phyloP scores from a whole-genome alignment of 768 basidiomycete genomes.

The Suillus sp. region DNA sequence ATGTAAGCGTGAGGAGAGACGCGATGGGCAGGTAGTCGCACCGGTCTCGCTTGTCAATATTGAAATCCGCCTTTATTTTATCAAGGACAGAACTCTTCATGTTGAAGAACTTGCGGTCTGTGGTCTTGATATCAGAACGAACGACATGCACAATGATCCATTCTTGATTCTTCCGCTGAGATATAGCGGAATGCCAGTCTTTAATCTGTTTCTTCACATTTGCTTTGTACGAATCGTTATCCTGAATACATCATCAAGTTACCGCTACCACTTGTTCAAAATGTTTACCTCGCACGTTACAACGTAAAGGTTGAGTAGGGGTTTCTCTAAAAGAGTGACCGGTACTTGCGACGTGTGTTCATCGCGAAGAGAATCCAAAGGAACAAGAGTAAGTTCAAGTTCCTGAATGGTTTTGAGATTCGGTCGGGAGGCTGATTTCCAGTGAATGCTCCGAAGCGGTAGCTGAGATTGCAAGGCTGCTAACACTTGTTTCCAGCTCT shows the following conservation, averaged over 20 bases:
- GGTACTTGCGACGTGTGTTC: conserved; percentile 78
- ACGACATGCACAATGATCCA: conserved; percentile 92
- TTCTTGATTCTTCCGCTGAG: conserved; percentile 80
- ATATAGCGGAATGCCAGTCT: conserved; percentile 80
- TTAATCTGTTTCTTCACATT: conserved; percentile 84
- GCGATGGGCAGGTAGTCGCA: conserved; percentile 27
- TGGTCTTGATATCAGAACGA: conserved; percentile 63
- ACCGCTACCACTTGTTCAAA: conserved; percentile 19
- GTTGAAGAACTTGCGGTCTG: conserved; percentile 73
- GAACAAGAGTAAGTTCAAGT: conserved; percentile 73
- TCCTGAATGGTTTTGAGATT: conserved; percentile 87
- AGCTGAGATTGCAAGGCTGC: conserved; percentile 66
- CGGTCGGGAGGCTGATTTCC: conserved; percentile 76
- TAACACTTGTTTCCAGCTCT: conserved; percentile 72
- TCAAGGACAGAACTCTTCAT: conserved; percentile 85
- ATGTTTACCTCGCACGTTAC: conserved; percentile 80
- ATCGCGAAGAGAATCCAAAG: conserved; percentile 67
- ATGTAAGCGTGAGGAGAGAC: conserved; percentile 11
- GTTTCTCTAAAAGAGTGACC: conserved; percentile 79
- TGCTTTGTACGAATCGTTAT: conserved; percentile 73
- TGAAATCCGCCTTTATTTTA: conserved; percentile 92
- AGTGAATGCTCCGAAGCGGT: conserved; percentile 89
- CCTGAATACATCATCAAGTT: conserved; percentile 39
- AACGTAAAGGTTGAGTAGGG: conserved; percentile 84
- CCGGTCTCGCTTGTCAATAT: conserved; percentile 86